phyloP scores from a whole-genome alignment of 2,329 filamentous ascomycete species.

The Fusarium pininemorale region DNA sequence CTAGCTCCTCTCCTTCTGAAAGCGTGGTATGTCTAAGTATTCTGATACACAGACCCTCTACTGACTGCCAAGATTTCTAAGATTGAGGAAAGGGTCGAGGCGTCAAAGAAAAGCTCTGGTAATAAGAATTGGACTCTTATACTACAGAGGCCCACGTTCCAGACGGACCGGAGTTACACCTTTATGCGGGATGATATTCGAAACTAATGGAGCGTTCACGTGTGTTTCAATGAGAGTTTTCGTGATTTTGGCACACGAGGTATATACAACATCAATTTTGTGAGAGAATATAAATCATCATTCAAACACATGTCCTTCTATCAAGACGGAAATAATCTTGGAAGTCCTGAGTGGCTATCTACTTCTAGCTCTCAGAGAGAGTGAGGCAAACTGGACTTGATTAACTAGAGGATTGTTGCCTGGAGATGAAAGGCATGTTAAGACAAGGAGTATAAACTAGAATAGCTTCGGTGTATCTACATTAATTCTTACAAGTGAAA shows the following conservation, averaged over 20 bases:
- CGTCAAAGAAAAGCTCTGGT: neutral
- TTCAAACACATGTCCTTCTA: fast-evolving
- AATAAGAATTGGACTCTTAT: neutral
- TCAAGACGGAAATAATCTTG: no score
- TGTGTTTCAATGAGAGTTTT: neutral
- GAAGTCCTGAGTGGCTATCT: no score
- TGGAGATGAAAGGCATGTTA: neutral
- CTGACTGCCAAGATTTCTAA: neutral
- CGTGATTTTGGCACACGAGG: neutral
- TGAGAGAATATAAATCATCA: fast-evolving
- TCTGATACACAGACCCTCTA: fast-evolving
- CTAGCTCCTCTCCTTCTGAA: neutral
- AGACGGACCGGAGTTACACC: no score
- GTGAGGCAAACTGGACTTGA: no score
- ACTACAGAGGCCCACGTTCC: neutral
- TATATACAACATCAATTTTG: neutral
- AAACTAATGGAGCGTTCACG: neutral
- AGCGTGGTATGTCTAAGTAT: neutral
- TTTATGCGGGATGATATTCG: neutral
- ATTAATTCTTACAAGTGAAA: neutral
- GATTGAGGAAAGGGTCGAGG: neutral
- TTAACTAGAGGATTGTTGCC: no score
- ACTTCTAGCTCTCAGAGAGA: no score
- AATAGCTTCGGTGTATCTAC: fast-evolving
- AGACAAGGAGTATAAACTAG: neutral